Conservation (phyloP, 2,329 filamentous ascomycete species). For the Hymenoscyphus infarciens region DNA sequence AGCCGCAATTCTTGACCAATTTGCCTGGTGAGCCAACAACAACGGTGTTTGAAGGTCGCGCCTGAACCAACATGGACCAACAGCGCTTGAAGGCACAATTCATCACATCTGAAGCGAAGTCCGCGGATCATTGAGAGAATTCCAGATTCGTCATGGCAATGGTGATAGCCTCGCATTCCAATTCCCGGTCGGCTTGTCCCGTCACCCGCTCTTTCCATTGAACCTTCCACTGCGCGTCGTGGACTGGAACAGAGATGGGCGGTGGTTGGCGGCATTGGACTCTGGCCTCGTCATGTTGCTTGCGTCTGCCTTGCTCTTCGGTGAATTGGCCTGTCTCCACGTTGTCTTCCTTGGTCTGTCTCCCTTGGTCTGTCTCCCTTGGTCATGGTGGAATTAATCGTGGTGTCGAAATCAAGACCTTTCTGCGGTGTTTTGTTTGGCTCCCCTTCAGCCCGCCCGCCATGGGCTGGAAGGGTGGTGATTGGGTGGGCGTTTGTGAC, state of each 20-base stretch:
- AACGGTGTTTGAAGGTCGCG: neutral
- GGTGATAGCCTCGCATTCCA: conserved; percentile 1
- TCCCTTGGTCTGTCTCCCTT: neutral
- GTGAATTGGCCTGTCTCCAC: conserved; percentile 1
- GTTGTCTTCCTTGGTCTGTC: neutral
- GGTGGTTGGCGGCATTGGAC: conserved; percentile 1
- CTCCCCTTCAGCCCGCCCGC: conserved; percentile 7
- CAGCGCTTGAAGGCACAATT: conserved; percentile 2
- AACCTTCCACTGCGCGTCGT: neutral
- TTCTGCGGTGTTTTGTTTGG: conserved; percentile 7
- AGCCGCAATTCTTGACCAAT: neutral
- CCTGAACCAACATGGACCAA: neutral
- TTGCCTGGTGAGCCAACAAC: neutral
- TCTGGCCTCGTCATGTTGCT: neutral
- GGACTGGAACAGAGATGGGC: neutral
- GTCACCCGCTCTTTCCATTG: conserved; percentile 6
- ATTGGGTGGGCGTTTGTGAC: conserved; percentile 16
- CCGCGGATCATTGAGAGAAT: neutral
- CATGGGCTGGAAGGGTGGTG: conserved; percentile 1
- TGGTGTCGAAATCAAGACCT: conserved; percentile 2
- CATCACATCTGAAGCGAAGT: neutral
- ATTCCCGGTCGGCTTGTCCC: conserved; percentile 14
- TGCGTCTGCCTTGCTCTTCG: conserved; percentile 3
- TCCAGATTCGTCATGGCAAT: neutral
- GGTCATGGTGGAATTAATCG: neutral